Evolutionary conservation across 2,329 filamentous ascomycete genomes (phyloP), one percentile per base, ranked within the genome.

Genomic region (Myriosclerotinia curreyana): DNA sequence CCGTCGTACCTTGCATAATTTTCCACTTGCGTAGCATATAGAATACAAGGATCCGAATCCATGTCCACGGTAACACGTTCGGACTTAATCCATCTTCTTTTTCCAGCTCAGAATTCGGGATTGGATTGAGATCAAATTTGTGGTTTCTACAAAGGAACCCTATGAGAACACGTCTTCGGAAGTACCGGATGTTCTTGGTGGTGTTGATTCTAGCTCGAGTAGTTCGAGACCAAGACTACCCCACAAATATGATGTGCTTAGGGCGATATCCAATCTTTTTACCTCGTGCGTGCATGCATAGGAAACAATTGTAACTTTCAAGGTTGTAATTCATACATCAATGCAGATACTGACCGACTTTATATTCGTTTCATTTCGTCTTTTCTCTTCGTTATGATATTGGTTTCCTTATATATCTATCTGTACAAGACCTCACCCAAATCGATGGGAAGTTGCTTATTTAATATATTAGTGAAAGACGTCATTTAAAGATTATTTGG

Each of bases 201-300:
- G 38, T 20, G 25, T 31, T 8, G 20, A 17, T 44, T n/a, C 42
- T 20, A 44, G 20, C 20, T 38, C 36, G 36, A 38, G 7, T 44
- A 20, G 20, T 44, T 44, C 42, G 17, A 44, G 40, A 14, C n/a
- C 12, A 17, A 6, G 20, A 8, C 9, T 25, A 44, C 42, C 20
- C 54, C 54, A 56, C 28, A 46, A 56, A 40, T 34, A 46, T 56
- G 40, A 40, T 56, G 54, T 56, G 54, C 54, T 56, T 56, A 6
- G 3, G 25, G 25, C 20, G 2, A n/a, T 44, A 11, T 31, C 4
- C 28, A n/a, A 22, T 15, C 54, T 56, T n/a, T 46, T 34, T 3
- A 12, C 42, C 28, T n/a, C 53, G 17, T 48, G 44, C 44, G 44
- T 22, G 9, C 44, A 48, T 48, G n/a, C 44, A 7, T 20, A 44